Evolutionary conservation across 2,329 filamentous ascomycete species (phyloP), one percentile per base, ranked within the genome.

Genomic region (Ophiosphaerella narmari): DNA sequence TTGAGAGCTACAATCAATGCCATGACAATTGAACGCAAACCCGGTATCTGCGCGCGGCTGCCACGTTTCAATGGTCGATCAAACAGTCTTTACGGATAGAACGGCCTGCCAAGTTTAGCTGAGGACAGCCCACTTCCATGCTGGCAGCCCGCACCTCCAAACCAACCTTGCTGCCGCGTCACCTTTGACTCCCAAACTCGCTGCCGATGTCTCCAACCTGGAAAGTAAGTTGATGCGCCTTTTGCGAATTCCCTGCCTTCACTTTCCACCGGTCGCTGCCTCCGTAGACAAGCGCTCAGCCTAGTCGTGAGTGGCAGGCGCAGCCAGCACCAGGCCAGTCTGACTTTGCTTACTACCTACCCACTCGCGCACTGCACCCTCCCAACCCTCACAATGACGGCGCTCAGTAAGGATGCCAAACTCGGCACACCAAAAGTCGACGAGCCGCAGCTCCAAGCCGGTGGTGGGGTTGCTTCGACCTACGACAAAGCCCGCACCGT

Each of bases 391-490:
- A 14, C 13, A 36, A 26, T 23, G 34, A 46, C 31, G 21, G 23
- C 38, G 7, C 14, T 23, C n/a, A 42, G 14, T 16, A 37, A 37
- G 41, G 68, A 72, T 53, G 52, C 41, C 39, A 72, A 72, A 59
- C 50, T 72, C 36, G 68, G 66, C 14, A 58, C 59, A 12, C 68
- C 68, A 33, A 66, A 70, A 54, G 48, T 64, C 43, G 62, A 67
- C 43, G 46, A 69, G 23, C 67, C 70, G 2, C 57, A 72, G 45
- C 70, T 72, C 26, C 72, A 74, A 55, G 72, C 72, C 11, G 72
- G 72, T 34, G 72, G 72, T 51, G 72, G 72, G 8, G 68, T 64
- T 12, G 65, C 72, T 2, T 54, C 66, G 5, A 64, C 45, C 38
- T 61, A 65, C 9, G 26, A 54, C 16, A 66, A 64, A 43, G 68